Evolutionary conservation across 306 rosid species (phyloP), one percentile per base, ranked within the genome.

Genomic region (Vigna reflexopilosa): DNA sequence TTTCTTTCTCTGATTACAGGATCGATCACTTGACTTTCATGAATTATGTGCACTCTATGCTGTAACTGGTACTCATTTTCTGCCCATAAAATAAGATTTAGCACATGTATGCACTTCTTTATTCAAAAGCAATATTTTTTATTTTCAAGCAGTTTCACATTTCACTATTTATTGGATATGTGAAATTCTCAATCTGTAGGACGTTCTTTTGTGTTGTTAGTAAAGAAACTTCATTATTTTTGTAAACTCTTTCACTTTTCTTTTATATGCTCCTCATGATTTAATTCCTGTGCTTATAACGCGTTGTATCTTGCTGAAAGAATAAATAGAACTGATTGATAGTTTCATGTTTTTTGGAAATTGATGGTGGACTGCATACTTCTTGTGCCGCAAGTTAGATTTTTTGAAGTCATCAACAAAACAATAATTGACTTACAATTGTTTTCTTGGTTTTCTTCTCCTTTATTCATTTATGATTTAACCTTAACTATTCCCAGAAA

Each of bases 41-140:
- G 97, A 91, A 78, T 88, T 95, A 86, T 95, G 98, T 80, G 98
- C 98, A 42, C 89, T 95, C 57, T 95, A 95, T 67, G 98, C 98
- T 81, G 89, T 91, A 65, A 92, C 98, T 12, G 98, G 98, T 95
- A 92, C 85, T 86, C 81, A 77, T 85, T 87, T 84, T 83, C 76
- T 71, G 50, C 79, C 79, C 11, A 30, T 69, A 85, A 79, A 61
- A 6, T 67, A 69, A 56, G 76, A 70, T 57, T 80, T 77, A 66
- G 30, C 73, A 13, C 65, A 64, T 49, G 2, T 55, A 30, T 80
- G 34, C 0, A 30, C 34, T 4, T 32, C 0, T 32, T 32, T 32
- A 32, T 32, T 32, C 38, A 4, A 32, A 32, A 32, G 7, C 4
- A 32, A 32, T 32, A 32, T 32, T 32, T 4, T 32, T 32, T 5